Conservation (phyloP, 139 green algal genomes). For the Zygnema circumcarinatum region DNA sequence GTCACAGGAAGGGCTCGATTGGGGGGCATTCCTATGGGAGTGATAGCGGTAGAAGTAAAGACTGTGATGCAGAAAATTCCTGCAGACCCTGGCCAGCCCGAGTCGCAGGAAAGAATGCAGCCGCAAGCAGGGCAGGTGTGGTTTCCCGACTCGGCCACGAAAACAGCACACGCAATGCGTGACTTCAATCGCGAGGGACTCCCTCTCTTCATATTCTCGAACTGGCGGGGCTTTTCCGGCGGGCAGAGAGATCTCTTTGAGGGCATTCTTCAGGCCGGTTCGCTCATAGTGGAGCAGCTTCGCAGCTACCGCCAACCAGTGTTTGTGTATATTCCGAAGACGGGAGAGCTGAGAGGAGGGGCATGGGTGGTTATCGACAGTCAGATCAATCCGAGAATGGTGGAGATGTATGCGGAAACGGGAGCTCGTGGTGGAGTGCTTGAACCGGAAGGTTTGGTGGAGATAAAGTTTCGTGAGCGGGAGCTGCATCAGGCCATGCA, state of each 20-base stretch:
- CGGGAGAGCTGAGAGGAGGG: slow-evolving; percentile 92
- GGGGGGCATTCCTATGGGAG: slow-evolving; percentile 87
- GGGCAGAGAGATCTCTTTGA: slow-evolving; percentile 97
- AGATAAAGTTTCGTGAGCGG: slow-evolving; percentile 94
- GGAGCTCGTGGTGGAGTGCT: slow-evolving; percentile 85
- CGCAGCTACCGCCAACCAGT: slow-evolving; percentile 88
- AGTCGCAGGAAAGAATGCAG: slow-evolving; percentile 50
- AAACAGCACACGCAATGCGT: slow-evolving; percentile 96
- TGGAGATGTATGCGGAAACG: slow-evolving; percentile 70
- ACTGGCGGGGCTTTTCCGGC: slow-evolving; percentile 98
- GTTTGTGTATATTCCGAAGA: slow-evolving; percentile 93
- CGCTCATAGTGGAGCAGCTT: slow-evolving; percentile 93
- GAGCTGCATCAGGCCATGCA: slow-evolving; percentile 89
- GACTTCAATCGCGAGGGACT: slow-evolving; percentile 94
- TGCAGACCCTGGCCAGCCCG: slow-evolving; percentile 89
- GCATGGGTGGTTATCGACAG: slow-evolving; percentile 98
- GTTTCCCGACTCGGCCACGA: slow-evolving; percentile 95
- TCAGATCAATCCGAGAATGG: slow-evolving; percentile 83
- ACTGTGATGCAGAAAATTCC: slow-evolving; percentile 83
- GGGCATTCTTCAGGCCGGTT: slow-evolving; percentile 89
- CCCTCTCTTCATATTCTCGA: slow-evolving; percentile 96
- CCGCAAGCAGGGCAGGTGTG: slow-evolving; percentile 79
- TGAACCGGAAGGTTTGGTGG: slow-evolving; percentile 95
- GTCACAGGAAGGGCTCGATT: slow-evolving; percentile 91
- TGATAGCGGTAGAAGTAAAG: slow-evolving; percentile 92